Base-by-base conservation (phyloP, 352 stramenopile species). In the Phytophthora agathidicida region DNA sequence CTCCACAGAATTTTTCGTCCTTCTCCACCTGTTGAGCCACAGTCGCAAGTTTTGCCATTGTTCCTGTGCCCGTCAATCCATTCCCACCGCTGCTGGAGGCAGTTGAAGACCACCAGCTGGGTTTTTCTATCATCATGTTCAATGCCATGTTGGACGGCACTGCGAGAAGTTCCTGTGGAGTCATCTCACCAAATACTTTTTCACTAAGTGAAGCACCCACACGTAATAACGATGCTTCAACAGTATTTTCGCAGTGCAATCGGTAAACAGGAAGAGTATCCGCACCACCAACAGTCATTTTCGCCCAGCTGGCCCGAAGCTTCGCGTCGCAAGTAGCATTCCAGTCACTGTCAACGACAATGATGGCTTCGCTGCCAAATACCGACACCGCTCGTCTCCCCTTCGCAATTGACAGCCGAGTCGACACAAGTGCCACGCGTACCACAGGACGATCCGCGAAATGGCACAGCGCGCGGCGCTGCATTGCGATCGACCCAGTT, bases 271-370 rank as follows among this genome's bases (percentile, higher is more conserved):
- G 68, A 14, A 90, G 36, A 6, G 83, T 59, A 27, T 88, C 73
- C 3, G 59, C 72, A 47, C 57, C 67, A 48, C 68, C 61, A 10
- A 83, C 75, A 0, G 76, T 67, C 47, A 88, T 73, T 60, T 86
- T 86, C 5, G 84, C 84, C 83, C 83, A 95, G 35, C 76, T 80
- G 6, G 86, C 86, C 2, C 86, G 83, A 42, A 95, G 58, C 36
- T 95, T 95, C 10, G 86, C 84, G 33, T 95, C 86, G 48, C 83
- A 93, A 5, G 73, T 79, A 1, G 79, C 68, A 26, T 89, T 89
- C 86, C 86, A 95, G 35, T 95, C 86, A 58, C 84, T 88, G 36
- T 95, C 86, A 7, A 95, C 38, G 1, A 95, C 84, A 24, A 95
- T 48, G 17, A 95, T 82, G n/a, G 72, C 80, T 16, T 95, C 83